phyloP scores from a whole-genome alignment of 2,329 filamentous ascomycete genomes.

The Alternaria atra region DNA sequence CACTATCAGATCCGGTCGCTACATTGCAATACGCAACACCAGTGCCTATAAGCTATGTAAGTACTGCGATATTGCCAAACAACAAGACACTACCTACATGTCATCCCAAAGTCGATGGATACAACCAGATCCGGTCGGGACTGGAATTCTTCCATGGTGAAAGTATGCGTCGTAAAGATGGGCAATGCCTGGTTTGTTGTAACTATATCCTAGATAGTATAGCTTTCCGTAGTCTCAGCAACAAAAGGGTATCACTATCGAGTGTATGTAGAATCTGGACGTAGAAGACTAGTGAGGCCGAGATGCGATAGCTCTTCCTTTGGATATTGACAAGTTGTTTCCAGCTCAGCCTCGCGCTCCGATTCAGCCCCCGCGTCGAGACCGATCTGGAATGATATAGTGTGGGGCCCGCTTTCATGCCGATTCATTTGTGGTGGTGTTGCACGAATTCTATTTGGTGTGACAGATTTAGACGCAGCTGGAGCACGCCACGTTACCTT shows the following conservation, averaged over 20 bases:
- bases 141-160: neutral
- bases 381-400: neutral
- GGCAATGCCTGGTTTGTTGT: too few relatives aligned
- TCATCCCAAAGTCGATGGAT: constrained; percentile 5
- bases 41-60: constrained; percentile 28
- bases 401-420: neutral
- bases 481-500: neutral
- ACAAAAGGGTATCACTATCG: too few relatives aligned
- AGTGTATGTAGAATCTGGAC: rapidly evolving
- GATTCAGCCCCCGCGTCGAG: neutral
- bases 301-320: neutral
- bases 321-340: too few relatives aligned
- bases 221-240: neutral
- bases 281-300: neutral
- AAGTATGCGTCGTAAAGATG: neutral
- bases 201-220: rapidly evolving
- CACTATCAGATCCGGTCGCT: constrained; percentile 39
- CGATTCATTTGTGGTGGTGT: neutral
- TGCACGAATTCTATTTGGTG: neutral
- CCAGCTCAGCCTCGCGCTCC: neutral
- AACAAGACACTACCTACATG: neutral
- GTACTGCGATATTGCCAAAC: rapidly evolving
- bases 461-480: too few relatives aligned
- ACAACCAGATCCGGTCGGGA: neutral
- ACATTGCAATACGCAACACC: constrained; percentile 50